These are phyloP conservation scores for Pharnaceum exiguum DNA, from an alignment of 148 eudicot genomes.

Conservation along the genomic window DNA sequence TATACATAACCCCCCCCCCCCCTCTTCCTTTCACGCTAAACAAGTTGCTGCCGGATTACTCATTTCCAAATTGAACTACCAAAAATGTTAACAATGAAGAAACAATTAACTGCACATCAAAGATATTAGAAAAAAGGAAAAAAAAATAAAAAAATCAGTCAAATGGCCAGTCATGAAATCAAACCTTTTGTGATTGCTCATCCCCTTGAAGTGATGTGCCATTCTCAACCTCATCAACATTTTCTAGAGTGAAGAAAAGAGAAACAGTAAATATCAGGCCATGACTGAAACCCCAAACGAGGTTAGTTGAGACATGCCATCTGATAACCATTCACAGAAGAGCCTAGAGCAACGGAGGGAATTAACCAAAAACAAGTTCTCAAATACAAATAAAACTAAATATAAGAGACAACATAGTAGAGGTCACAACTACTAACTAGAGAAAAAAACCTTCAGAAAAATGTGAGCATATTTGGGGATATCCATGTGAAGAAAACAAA, in stretches of 20 bases:
- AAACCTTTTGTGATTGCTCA: conserved; percentile 38
- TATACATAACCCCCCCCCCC: too few relatives aligned
- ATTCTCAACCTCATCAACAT: conserved; percentile 36
- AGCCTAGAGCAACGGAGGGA: too few relatives aligned
- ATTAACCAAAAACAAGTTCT: too few relatives aligned
- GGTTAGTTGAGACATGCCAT: not conserved
- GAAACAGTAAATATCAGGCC: not conserved
- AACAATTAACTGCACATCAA: not conserved
- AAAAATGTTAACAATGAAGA: not conserved
- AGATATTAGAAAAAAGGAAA: not conserved
- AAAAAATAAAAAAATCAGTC: not conserved
- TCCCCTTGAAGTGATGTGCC: conserved; percentile 18
- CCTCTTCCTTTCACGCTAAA: too few relatives aligned
- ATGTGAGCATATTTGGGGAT: too few relatives aligned
- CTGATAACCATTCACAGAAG: too few relatives aligned
- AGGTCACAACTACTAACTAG: too few relatives aligned
- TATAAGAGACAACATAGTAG: too few relatives aligned
- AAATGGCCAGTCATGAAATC: not conserved
- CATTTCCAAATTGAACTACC: not conserved
- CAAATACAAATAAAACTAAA: too few relatives aligned
- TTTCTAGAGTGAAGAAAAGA: conserved; percentile 34
- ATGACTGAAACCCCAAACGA: not conserved
- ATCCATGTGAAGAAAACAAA: too few relatives aligned
- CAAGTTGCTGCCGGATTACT: not conserved
- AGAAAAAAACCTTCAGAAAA: too few relatives aligned